Evolutionary conservation across 805 yeast genomes (phyloP).

Genomic region (Zygosaccharomyces bisporus): DNA sequence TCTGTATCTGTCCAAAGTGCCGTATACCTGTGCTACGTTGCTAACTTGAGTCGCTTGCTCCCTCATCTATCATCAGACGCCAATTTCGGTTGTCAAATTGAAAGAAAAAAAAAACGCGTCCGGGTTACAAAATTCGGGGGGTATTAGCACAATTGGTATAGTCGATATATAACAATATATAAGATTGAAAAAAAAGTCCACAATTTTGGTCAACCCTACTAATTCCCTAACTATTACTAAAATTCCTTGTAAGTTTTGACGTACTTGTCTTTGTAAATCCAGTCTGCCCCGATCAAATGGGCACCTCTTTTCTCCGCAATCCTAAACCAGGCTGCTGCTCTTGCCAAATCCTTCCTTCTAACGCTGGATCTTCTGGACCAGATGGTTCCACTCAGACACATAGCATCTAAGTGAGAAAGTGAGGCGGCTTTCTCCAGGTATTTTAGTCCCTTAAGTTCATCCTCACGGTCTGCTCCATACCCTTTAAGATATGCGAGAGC

Average conservation of each 20-base stretch:
- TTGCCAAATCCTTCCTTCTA: slow-evolving; percentile 52
- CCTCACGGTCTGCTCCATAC: slow-evolving; percentile 45
- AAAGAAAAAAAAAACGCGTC: slow-evolving; percentile 4
- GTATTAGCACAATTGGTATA: slow-evolving; percentile 1
- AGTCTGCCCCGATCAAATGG: slow-evolving; percentile 60
- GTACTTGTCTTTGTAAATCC: slow-evolving; percentile 74
- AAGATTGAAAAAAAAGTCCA: background rate
- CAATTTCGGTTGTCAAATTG: background rate
- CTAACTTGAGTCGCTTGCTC: background rate
- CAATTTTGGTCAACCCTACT: background rate
- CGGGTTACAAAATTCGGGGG: slow-evolving; percentile 1
- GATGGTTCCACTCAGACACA: slow-evolving; percentile 64
- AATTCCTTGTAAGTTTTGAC: slow-evolving; percentile 22
- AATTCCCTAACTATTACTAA: background rate
- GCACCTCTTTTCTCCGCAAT: slow-evolving; percentile 61
- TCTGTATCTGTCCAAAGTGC: too few species aligned
- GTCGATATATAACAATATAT: background rate
- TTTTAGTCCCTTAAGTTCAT: slow-evolving; percentile 54
- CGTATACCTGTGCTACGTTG: too few species aligned
- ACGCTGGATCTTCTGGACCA: slow-evolving; percentile 54
- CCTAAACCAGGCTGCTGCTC: slow-evolving; percentile 70
- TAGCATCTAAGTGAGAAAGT: slow-evolving; percentile 63
- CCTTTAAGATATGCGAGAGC: slow-evolving; percentile 57
- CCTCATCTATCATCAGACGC: slow-evolving; percentile 4
- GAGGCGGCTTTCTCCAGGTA: slow-evolving; percentile 62